Conservation (phyloP, 2,329 filamentous ascomycete species). For the Zelopaecilomyces penicillatus region DNA sequence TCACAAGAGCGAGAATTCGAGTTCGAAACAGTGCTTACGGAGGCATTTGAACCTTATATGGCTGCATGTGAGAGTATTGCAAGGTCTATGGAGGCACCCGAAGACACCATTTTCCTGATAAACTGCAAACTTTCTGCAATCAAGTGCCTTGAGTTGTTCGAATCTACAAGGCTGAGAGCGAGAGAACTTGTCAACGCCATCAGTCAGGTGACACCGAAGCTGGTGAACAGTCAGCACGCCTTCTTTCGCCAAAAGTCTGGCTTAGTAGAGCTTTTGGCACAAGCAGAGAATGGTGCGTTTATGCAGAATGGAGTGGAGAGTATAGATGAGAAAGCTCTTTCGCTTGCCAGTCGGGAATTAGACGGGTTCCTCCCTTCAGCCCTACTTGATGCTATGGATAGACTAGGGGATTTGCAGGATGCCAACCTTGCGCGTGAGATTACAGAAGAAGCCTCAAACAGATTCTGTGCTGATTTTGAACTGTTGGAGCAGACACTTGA, state of each 20-base stretch:
- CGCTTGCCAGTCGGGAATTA: conserved; percentile 62
- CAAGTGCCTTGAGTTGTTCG: conserved; percentile 46
- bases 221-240: conserved; percentile 59
- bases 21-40: conserved; percentile 66
- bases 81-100: conserved; percentile 48
- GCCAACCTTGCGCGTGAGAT: conserved; percentile 63
- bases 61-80: conserved; percentile 64
- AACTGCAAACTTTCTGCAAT: conserved; percentile 61
- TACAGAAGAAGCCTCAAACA: conserved; percentile 73
- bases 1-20: conserved; percentile 52
- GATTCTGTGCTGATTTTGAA: conserved; percentile 80
- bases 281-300: conserved; percentile 35
- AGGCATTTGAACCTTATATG: conserved; percentile 82
- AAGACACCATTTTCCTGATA: conserved; percentile 59
- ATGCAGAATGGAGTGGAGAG: conserved; percentile 15
- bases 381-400: conserved; percentile 82
- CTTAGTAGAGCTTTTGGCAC: conserved; percentile 53
- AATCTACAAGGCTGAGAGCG: conserved; percentile 53
- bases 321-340: conserved; percentile 42
- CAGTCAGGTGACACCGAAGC: conserved; percentile 42
- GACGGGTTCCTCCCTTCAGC: conserved; percentile 91
- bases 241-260: conserved; percentile 73
- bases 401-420: conserved; percentile 65
- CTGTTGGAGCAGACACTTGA: conserved; percentile 43
- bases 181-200: conserved; percentile 50